Evolutionary conservation across 768 basidiomycete genomes (phyloP).

Genomic region (Pulveroboletus sp.): DNA sequence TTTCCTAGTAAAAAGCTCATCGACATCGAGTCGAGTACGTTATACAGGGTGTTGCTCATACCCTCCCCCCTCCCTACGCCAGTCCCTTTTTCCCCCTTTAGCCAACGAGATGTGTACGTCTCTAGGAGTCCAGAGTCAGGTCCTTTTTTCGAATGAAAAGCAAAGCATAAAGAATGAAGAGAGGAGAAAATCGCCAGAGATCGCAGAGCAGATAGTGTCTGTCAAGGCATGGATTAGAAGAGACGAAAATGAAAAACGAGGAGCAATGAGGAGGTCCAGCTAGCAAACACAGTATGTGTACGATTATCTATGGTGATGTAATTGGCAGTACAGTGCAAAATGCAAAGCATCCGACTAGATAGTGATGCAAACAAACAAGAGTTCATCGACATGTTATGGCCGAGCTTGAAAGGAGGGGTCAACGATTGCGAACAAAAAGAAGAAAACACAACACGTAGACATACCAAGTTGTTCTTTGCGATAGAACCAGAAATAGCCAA

Average conservation of each 20-base stretch:
- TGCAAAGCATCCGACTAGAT: conserved; percentile 1
- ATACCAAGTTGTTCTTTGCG: conserved; percentile 86
- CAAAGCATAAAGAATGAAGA: no score
- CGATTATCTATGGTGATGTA: background rate
- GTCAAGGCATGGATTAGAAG: background rate
- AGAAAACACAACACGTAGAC: conserved; percentile 17
- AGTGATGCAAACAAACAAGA: background rate
- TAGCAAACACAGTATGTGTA: background rate
- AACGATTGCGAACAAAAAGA: background rate
- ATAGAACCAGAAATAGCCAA: conserved; percentile 97
- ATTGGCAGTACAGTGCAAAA: background rate
- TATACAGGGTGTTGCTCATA: no score
- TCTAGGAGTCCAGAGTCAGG: no score
- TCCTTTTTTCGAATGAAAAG: no score
- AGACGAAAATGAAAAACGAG: background rate
- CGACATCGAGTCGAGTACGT: no score
- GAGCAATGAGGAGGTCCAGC: background rate
- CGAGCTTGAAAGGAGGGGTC: conserved; percentile 6
- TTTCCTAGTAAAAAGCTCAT: no score
- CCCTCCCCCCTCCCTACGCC: no score
- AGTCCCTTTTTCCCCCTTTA: no score
- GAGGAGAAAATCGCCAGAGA: background rate
- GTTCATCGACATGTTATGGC: background rate
- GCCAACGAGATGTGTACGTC: no score
- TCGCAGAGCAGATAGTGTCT: no score